Evolutionary conservation across 2,329 filamentous ascomycete species (phyloP), one percentile per base, ranked within the genome.

Genomic region (Tolypocladium guangdongense): DNA sequence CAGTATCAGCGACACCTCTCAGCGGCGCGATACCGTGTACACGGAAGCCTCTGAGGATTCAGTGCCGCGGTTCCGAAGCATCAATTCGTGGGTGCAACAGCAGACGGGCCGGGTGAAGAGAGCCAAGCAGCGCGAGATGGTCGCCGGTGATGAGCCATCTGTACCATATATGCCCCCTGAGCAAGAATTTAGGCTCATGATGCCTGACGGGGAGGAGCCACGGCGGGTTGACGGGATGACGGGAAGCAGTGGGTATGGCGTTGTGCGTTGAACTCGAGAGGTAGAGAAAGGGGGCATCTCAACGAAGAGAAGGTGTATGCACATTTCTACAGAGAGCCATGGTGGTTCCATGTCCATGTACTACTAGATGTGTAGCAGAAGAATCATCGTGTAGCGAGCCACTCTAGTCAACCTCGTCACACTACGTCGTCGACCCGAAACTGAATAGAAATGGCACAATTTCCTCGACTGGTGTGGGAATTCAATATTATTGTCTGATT

Each of bases 21-120:
- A 49, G 36, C 38, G 54, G 14, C 71, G 78, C 33, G 78, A 81
- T 46, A 81, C 78, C 0, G 65, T 77, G 2, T 80, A 76, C 59
- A 81, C 79, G 0, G 68, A 73, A 50, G 70, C 73, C 4, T 81
- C 77, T 50, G 74, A 82, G 36, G 80, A 83, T 56, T 64, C 68
- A 46, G 75, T 78, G 6, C 71, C 78, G 16, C 74, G 77, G 5
- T 86, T 84, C 64, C 74, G 80, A 37, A 76, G 73, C 7, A 72
- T 86, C 53, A 75, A 72, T 53, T 83, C 80, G 33, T 87, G 83
- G 83, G 82, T 87, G 2, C 76, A 77, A 58, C 81, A 86, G 62
- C 83, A 86, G 64, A 77, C 76, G 10, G 76, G 76, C 2, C 74
- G 80, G 3, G 64, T 82, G 33, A 74, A 74, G 60, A 71, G 75